Evolutionary conservation across 139 green algal genomes (phyloP), one percentile per base, ranked within the genome.

Genomic region (Desmodesmus armatus): DNA sequence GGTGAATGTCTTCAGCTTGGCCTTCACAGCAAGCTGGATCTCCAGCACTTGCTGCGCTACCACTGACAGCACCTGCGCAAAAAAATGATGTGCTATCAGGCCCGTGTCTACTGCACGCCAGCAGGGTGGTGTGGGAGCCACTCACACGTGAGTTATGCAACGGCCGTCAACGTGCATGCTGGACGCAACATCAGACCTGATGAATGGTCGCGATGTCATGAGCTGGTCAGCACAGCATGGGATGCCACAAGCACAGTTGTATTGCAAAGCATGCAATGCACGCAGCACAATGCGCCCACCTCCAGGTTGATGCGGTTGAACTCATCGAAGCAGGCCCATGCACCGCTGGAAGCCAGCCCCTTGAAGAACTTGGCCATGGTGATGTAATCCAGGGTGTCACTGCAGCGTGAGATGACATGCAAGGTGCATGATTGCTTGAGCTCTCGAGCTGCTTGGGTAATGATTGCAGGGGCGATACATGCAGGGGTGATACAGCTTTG

Each of bases 361-460:
- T 97, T 97, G 91, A 97, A 97, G 74, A 97, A 96, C 78, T 97
- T 97, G 78, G 92, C 87, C 91, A 94, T 94, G 63, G 88, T 90
- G 63, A 91, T 43, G 91, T 93, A 93, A 70, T 94, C 92, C 29
- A 96, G 83, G 0, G 87, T 93, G 83, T 97, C 94, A 74, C 87
- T 93, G 84, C n/a, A n/a, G n/a, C 51, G 51, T 27, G 51, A 13
- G 51, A 17, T 62, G 51, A 62, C 51, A 60, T 85, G 77, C 80
- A 81, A 66, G 86, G 86, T 11, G 86, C 77, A 5, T 87, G 62
- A 23, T 13, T 71, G 21, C 27, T 23, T 71, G 19, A 11, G 35
- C 62, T 71, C 62, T 11, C 21, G n/a, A 62, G 51, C 15, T 17
- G 51, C 51, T 13, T 62, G 51, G 13, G 51, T 62, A 17, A 62